phyloP scores from a whole-genome alignment of 176 grass and related monocot genomes.

The Oryza meyeriana region DNA sequence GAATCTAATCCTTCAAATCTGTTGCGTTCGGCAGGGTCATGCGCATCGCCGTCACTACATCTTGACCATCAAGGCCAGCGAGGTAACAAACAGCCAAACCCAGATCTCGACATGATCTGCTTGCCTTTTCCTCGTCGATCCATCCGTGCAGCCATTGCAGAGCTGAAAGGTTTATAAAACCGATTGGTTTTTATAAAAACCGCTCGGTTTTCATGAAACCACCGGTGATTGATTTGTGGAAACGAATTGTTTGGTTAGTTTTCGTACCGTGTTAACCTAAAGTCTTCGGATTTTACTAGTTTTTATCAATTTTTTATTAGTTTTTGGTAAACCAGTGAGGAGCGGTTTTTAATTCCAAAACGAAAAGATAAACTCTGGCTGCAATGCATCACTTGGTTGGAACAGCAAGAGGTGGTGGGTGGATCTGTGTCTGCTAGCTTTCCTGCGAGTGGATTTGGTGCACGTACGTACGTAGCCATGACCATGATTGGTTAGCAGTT shows the following conservation, averaged over 20 bases:
- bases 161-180: too few relatives aligned
- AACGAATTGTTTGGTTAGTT: too few relatives aligned
- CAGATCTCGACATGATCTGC: slow-evolving; percentile 31
- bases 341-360: too few relatives aligned
- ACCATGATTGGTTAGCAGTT: neutral
- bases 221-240: too few relatives aligned
- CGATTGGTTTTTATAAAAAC: too few relatives aligned
- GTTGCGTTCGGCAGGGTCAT: slow-evolving; percentile 88
- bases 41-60: slow-evolving; percentile 92
- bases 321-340: too few relatives aligned
- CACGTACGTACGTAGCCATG: neutral
- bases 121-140: neutral
- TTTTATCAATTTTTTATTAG: too few relatives aligned
- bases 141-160: neutral
- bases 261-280: too few relatives aligned
- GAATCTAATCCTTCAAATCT: slow-evolving; percentile 14
- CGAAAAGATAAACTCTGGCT: too few relatives aligned
- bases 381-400: neutral
- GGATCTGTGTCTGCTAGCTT: slow-evolving; percentile 35
- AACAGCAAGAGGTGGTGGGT: neutral
- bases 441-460: neutral
- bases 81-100: slow-evolving; percentile 48
- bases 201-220: too few relatives aligned
- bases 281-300: too few relatives aligned
- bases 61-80: slow-evolving; percentile 81